Evolutionary conservation across 2,329 filamentous ascomycete genomes (phyloP).

Genomic region (Raffaelea albimanens): DNA sequence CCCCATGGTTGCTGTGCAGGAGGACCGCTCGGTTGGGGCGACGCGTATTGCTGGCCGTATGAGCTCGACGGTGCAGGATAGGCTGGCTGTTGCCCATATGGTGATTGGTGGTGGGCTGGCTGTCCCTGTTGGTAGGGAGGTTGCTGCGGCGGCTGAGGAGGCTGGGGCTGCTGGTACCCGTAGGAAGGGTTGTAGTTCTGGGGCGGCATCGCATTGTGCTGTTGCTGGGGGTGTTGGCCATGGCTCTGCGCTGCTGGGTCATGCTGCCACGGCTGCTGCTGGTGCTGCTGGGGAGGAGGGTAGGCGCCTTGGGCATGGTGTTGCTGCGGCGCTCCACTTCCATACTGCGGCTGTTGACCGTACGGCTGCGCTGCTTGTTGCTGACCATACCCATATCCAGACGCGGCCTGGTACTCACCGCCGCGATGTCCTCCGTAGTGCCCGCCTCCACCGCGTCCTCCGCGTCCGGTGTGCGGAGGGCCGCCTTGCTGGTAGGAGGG

Average conservation of each 20-base stretch:
- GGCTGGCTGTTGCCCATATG: conserved; percentile 8
- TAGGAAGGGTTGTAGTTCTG: conserved; percentile 52
- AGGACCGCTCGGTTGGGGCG: conserved; percentile 22
- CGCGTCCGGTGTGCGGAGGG: conserved; percentile 15
- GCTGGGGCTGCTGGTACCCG: conserved; percentile 33
- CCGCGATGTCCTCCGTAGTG: conserved; percentile 26
- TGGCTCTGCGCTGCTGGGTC: conserved; percentile 24
- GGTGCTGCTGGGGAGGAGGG: conserved; percentile 25
- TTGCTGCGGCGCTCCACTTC: conserved; percentile 21
- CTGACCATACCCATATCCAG: conserved; percentile 32
- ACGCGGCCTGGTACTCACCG: conserved; percentile 32
- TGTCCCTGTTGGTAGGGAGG: conserved; percentile 36
- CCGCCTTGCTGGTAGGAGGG: conserved; percentile 24
- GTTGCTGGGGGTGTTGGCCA: conserved; percentile 20
- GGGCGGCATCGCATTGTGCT: conserved; percentile 38
- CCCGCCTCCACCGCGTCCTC: conserved; percentile 31
- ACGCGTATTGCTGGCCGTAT: conserved; percentile 4
- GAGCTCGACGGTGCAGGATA: conserved; percentile 17
- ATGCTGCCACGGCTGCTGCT: conserved; percentile 30
- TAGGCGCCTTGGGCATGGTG: conserved; percentile 16
- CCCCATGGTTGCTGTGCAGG: conserved; percentile 32
- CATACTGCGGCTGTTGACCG: conserved; percentile 17
- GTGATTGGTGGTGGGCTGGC: conserved; percentile 9
- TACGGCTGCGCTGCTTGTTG: conserved; percentile 21
- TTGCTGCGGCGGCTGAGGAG: conserved; percentile 33